Evolutionary conservation across 352 stramenopile genomes (phyloP).

Genomic region (Thalassiosira livingstoniorum): DNA sequence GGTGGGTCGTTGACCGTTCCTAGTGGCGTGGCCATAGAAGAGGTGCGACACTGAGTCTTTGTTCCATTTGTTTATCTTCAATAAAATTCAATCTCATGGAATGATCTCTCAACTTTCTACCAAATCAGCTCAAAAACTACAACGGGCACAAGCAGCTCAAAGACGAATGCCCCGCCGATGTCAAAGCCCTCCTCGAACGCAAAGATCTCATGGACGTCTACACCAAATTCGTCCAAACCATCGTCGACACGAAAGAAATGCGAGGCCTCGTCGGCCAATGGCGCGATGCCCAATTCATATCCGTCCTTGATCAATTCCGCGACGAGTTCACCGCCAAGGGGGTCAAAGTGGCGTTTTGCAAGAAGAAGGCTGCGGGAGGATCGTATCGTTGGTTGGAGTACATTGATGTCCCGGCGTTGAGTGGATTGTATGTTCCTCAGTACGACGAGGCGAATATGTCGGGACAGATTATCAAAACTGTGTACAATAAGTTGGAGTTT

Average conservation of each 20-base stretch:
- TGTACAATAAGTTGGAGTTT: slow-evolving; percentile 61
- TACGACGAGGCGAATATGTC: slow-evolving; percentile 57
- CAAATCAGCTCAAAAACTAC: slow-evolving; percentile 46
- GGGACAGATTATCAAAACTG: slow-evolving; percentile 61
- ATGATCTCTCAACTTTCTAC: too few relatives aligned
- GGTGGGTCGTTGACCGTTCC: slow-evolving; percentile 52
- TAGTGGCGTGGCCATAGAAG: slow-evolving; percentile 54
- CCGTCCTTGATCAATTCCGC: slow-evolving; percentile 58
- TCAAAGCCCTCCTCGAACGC: slow-evolving; percentile 22
- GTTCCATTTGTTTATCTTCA: too few relatives aligned
- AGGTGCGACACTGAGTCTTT: too few relatives aligned
- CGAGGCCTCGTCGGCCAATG: slow-evolving; percentile 53
- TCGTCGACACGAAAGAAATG: slow-evolving; percentile 43
- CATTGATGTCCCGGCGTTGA: slow-evolving; percentile 46
- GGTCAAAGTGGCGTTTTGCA: slow-evolving; percentile 63
- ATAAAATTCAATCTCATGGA: too few relatives aligned
- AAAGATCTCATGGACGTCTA: slow-evolving; percentile 51
- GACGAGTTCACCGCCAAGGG: slow-evolving; percentile 57
- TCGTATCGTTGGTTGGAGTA: slow-evolving; percentile 61
- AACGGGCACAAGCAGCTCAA: slow-evolving; percentile 45
- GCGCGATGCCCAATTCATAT: slow-evolving; percentile 57
- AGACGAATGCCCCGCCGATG: slow-evolving; percentile 42
- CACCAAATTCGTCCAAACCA: slow-evolving; percentile 48
- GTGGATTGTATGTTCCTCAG: slow-evolving; percentile 58
- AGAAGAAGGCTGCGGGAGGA: slow-evolving; percentile 33